Evolutionary conservation across 2,329 filamentous ascomycete species (phyloP), one percentile per base, ranked within the genome.

Genomic region (Elsinoe perseae): DNA sequence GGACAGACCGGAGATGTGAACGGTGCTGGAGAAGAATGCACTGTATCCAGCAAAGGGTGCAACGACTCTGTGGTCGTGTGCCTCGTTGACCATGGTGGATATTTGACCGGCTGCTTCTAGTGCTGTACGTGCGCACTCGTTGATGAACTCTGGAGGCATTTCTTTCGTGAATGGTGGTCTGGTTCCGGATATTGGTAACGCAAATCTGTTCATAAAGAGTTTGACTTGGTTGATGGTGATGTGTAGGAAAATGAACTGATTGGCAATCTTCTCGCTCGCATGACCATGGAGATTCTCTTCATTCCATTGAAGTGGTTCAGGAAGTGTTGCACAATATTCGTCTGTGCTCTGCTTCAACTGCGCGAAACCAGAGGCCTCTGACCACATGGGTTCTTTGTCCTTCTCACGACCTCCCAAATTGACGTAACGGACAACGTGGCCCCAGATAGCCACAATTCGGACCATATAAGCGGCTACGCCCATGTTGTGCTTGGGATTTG

Each of bases 21-120:
- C 87, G 0, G 89, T 95, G 54, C 89, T 93, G 1, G 92, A 91
- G 20, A 91, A 83, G 68, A 96, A 97, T 1, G 92, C 90, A 64
- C 89, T 95, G 69, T 97, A 98, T 1, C 93, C 92, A 1, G 90
- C 87, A 69, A 97, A 97, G 0, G 93, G 93, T 0, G 91, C 92
- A 0, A 90, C 85, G 6, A 97, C 81, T 58, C 86, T 83, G 67
- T 92, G 84, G 10, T 86, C 81, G 64, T 90, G 86, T 2, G 87
- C 83, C 62, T 95, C 89, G 62, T 85, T 84, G 50, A 97, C 81
- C 44, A 97, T 75, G 27, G 85, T 81, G 0, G 92, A 96, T 55
- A 97, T 93, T 61, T 85, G 82, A 65, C 89, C 90, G 3, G 93
- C 93, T 5, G 92, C 88, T 48, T 86, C 81, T 58, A 95, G 84